phyloP scores from a whole-genome alignment of 768 basidiomycete genomes.

The Mycena rosella region DNA sequence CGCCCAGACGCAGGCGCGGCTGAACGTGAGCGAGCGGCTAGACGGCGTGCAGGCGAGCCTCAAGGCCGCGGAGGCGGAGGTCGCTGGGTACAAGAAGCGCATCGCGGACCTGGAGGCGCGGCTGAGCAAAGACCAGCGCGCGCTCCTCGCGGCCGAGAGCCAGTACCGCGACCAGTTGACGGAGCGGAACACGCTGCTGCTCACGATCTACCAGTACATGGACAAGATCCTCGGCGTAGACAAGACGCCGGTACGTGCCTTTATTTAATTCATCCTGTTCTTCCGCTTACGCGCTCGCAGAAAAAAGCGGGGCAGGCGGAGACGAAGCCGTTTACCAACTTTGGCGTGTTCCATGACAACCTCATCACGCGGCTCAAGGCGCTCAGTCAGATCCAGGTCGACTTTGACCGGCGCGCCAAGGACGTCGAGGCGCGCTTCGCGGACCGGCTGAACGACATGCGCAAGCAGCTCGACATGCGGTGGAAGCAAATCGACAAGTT shows the following conservation, averaged over 20 bases:
- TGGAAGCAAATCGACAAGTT: slow-evolving; percentile 96
- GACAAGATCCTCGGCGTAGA: slow-evolving; percentile 94
- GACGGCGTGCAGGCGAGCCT: slow-evolving; percentile 74
- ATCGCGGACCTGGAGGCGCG: slow-evolving; percentile 83
- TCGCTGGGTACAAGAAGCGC: slow-evolving; percentile 67
- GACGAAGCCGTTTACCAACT: slow-evolving; percentile 95
- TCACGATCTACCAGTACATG: slow-evolving; percentile 95
- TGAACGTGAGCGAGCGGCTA: slow-evolving; percentile 93
- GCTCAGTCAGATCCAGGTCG: slow-evolving; percentile 84
- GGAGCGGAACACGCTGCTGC: slow-evolving; percentile 90
- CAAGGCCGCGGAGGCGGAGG: slow-evolving; percentile 78
- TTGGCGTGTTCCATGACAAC: slow-evolving; percentile 94
- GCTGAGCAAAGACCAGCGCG: slow-evolving; percentile 85
- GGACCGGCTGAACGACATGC: slow-evolving; percentile 83
- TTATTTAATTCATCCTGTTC: not conserved
- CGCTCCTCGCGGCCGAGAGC: slow-evolving; percentile 75
- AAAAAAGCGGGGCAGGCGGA: slow-evolving; percentile 83
- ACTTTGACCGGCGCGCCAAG: slow-evolving; percentile 89
- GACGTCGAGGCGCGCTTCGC: slow-evolving; percentile 79
- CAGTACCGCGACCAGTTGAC: slow-evolving; percentile 94
- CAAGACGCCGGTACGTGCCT: slow-evolving; percentile 77
- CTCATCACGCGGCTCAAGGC: slow-evolving; percentile 89
- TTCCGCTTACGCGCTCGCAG: slow-evolving; percentile 49
- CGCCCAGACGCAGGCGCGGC: slow-evolving; percentile 86
- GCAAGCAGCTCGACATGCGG: slow-evolving; percentile 87